A percentile compares a stretch with the other conserved stretches of the same genome.
Evolutionary conservation across 106 monocot genomes (phyloP).

Genomic region (Acorus gramineus): DNA sequence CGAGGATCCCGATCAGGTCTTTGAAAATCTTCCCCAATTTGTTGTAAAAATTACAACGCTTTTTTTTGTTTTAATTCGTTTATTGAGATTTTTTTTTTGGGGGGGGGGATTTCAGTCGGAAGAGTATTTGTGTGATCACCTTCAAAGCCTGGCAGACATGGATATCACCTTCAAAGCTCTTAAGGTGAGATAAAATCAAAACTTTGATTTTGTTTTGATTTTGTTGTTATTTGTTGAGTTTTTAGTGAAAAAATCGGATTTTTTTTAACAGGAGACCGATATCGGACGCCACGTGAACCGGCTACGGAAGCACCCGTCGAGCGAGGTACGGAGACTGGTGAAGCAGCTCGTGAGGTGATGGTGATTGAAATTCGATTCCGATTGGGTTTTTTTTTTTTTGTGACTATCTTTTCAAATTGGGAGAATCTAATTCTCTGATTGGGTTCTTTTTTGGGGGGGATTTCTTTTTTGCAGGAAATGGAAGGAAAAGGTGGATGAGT

Average conservation of each 20-base stretch:
- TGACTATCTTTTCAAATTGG: not conserved
- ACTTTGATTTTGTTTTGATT: constrained; percentile 1
- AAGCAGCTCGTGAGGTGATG: constrained; percentile 50
- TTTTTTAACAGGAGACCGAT: constrained; percentile 33
- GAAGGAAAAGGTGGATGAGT: constrained; percentile 56
- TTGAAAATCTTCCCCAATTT: not conserved
- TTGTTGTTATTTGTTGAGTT: not conserved
- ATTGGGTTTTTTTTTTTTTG: not conserved
- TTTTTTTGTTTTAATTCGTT: not conserved
- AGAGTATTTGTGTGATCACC: constrained; percentile 31
- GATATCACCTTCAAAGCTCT: constrained; percentile 56
- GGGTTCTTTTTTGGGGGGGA: not conserved
- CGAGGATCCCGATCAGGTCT: constrained; percentile 52
- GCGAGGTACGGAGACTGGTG: constrained; percentile 45
- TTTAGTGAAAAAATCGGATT: not conserved
- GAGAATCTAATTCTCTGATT: constrained; percentile 9
- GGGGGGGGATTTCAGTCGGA: constrained; percentile 28
- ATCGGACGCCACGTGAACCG: constrained; percentile 47
- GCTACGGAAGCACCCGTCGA: constrained; percentile 53
- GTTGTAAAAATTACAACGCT: not conserved
- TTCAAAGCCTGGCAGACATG: constrained; percentile 53
- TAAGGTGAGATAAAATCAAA: constrained; percentile 15
- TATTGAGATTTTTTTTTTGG: not conserved
- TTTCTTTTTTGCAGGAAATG: constrained; percentile 35
- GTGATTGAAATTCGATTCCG: not conserved